A percentile compares a stretch with the other conserved stretches of the same genome.
Conservation (phyloP, 805 yeast genomes). For the Yamadazyma scolyti region DNA sequence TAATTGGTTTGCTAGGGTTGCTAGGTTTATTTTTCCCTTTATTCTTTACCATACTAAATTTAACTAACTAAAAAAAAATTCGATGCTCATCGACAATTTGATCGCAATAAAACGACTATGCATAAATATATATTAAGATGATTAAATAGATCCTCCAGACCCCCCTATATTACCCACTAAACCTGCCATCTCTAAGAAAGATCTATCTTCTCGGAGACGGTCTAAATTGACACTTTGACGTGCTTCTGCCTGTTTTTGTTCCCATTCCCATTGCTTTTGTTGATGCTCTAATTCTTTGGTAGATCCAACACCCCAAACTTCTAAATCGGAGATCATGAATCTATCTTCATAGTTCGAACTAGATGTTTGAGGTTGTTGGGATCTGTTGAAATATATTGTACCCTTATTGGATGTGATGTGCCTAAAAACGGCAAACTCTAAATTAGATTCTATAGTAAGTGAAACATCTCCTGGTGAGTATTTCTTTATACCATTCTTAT, state of each 20-base stretch:
- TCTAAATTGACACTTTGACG: constrained; percentile 67
- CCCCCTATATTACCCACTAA: constrained; percentile 43
- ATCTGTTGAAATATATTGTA: constrained; percentile 21
- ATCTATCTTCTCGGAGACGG: constrained; percentile 74
- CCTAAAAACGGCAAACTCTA: constrained; percentile 80
- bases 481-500: constrained; percentile 42
- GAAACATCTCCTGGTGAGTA: constrained; percentile 75
- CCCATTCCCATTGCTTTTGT: constrained; percentile 84
- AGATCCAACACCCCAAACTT: constrained; percentile 91
- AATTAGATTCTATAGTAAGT: constrained; percentile 67
- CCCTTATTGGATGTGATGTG: constrained; percentile 35
- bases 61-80: background rate
- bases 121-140: background rate
- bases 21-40: constrained; percentile 8
- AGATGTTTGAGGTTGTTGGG: constrained; percentile 14
- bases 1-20: constrained; percentile 25
- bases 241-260: constrained; percentile 76
- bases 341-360: constrained; percentile 57
- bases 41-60: constrained; percentile 8
- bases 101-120: background rate
- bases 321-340: constrained; percentile 68
- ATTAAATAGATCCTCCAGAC: constrained; percentile 47
- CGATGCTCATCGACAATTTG: constrained; percentile 1
- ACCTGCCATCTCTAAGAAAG: constrained; percentile 82
- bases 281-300: constrained; percentile 75